Evolutionary conservation across 306 rosid genomes (phyloP).

Genomic region (Acacia acuminata): DNA sequence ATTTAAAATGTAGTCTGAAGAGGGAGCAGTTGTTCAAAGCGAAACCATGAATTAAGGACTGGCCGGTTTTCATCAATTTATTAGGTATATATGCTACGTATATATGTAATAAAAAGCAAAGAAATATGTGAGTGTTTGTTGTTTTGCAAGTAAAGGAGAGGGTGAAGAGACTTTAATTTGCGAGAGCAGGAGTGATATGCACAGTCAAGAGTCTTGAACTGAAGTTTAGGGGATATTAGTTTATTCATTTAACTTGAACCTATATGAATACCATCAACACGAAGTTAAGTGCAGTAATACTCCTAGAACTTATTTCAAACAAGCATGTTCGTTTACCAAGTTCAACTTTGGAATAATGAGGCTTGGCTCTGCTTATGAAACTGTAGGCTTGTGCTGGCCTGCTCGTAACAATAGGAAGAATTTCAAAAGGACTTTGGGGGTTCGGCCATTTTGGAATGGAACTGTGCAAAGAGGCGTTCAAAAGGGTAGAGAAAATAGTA

Average conservation of each 20-base stretch:
- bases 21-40: slow-evolving; percentile 90
- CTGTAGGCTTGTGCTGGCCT: no score
- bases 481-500: no score
- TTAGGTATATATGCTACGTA: background rate
- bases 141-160: slow-evolving; percentile 28
- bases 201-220: slow-evolving; percentile 39
- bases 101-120: slow-evolving; percentile 16
- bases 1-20: slow-evolving; percentile 73
- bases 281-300: background rate
- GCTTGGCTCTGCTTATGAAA: no score
- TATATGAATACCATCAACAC: no score
- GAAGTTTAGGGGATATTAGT: slow-evolving; percentile 12
- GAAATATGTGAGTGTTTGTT: slow-evolving; percentile 36
- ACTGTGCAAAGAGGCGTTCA: no score
- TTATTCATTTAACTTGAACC: background rate
- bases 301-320: no score
- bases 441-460: no score
- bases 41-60: slow-evolving; percentile 65
- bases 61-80: slow-evolving; percentile 5
- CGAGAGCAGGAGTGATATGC: background rate
- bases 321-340: no score
- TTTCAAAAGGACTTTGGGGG: no score
- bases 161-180: slow-evolving; percentile 13
- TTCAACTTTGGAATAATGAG: no score
- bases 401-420: no score